Conservation (phyloP, 1,139 yeast genomes). For the Diutina rugosa region DNA sequence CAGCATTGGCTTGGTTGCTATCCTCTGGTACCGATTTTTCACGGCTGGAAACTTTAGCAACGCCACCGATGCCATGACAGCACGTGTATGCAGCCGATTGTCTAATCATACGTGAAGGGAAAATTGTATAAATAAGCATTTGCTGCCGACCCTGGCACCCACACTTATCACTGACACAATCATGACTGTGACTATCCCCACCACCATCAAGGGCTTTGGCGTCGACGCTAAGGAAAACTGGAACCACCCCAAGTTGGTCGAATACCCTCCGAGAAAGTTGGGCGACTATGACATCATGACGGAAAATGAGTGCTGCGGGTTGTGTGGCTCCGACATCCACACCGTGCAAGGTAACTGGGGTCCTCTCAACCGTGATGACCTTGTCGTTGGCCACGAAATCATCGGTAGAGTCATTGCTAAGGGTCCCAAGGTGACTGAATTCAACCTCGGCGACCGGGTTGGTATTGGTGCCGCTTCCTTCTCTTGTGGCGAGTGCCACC, state of each 20-base stretch:
- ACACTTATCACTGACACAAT: too few relatives aligned
- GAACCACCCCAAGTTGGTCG: slow-evolving; percentile 28
- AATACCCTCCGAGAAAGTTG: slow-evolving; percentile 25
- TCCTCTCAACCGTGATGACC: not conserved
- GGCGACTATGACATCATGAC: slow-evolving; percentile 30
- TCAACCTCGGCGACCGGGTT: not conserved
- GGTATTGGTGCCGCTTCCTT: not conserved
- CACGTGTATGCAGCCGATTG: not conserved
- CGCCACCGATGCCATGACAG: not conserved
- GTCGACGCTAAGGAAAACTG: slow-evolving; percentile 24
- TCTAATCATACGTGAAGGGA: not conserved
- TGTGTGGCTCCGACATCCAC: not conserved
- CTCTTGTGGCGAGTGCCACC: not conserved
- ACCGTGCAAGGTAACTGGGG: slow-evolving; percentile 1
- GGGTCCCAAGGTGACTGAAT: not conserved
- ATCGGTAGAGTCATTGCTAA: not conserved
- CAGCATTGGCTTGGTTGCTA: too few relatives aligned
- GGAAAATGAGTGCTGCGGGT: slow-evolving; percentile 14
- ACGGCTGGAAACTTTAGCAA: not conserved
- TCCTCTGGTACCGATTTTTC: too few relatives aligned
- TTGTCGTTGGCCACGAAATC: slow-evolving; percentile 2
- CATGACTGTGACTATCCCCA: slow-evolving; percentile 11
- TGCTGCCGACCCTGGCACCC: not conserved
- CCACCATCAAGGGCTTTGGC: slow-evolving; percentile 32
- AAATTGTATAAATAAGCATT: not conserved